A percentile compares a stretch with the other conserved stretches of the same genome.
Conservation (phyloP, 2,329 filamentous ascomycete species). For the Teratosphaeria nubilosa region DNA sequence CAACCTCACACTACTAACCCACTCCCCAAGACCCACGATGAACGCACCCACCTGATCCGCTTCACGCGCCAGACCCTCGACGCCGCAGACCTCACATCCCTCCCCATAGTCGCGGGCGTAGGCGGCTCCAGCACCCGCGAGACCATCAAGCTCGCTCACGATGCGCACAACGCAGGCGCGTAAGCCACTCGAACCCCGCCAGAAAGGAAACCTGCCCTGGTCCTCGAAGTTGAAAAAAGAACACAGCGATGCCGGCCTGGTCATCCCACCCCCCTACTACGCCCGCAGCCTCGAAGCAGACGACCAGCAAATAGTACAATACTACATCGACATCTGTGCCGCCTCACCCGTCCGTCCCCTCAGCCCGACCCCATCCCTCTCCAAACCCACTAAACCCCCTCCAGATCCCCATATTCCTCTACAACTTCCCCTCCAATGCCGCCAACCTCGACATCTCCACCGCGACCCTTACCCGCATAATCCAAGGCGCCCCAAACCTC, state of each 20-base stretch:
- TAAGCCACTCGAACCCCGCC: background rate
- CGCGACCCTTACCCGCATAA: background rate
- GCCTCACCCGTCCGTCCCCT: background rate
- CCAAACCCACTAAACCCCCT: background rate
- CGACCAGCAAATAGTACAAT: background rate
- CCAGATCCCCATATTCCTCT: background rate
- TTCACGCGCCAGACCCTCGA: background rate
- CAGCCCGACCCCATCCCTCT: background rate
- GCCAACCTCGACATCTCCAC: background rate
- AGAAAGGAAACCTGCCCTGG: too few species aligned
- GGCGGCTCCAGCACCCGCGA: background rate
- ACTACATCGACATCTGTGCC: background rate
- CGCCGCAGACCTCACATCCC: background rate
- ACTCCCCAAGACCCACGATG: background rate
- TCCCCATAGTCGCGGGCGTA: background rate
- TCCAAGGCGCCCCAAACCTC: background rate
- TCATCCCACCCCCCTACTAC: background rate
- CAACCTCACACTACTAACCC: background rate
- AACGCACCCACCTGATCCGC: background rate
- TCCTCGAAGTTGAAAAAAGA: background rate
- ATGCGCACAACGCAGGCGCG: background rate
- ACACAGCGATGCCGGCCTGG: background rate
- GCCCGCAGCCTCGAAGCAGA: background rate
- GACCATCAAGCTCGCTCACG: background rate
- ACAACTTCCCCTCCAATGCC: constrained; percentile 1